These are phyloP conservation scores for Grosmannia penicillata DNA, from an alignment of 2,329 filamentous ascomycete species.

Conservation along the genomic window DNA sequence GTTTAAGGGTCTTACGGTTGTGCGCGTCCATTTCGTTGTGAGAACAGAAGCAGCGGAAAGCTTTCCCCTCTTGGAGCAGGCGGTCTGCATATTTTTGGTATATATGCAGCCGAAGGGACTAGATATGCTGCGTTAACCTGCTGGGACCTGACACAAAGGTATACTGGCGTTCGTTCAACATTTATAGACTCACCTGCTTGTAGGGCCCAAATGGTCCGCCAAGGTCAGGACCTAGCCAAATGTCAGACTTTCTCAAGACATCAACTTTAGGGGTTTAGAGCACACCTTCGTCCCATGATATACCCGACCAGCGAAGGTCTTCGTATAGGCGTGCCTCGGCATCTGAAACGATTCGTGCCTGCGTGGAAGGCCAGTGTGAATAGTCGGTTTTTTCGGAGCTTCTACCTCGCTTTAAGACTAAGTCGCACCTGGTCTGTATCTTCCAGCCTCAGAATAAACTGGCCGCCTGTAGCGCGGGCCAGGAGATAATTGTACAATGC, in stretches of 20 bases:
- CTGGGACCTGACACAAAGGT: too few relatives aligned
- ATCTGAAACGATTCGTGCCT: constrained; percentile 69
- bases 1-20: constrained; percentile 45
- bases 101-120: constrained; percentile 65
- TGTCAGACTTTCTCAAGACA: too few relatives aligned
- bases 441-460: constrained; percentile 84
- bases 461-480: constrained; percentile 74
- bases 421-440: constrained; percentile 92
- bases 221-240: constrained; percentile 51
- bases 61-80: constrained; percentile 55
- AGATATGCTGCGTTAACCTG: not conserved
- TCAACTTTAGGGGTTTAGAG: too few relatives aligned
- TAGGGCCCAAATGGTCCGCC: constrained; percentile 78
- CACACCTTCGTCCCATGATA: constrained; percentile 82
- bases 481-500: constrained; percentile 91
- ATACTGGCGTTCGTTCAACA: too few relatives aligned
- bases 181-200: constrained; percentile 45
- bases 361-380: constrained; percentile 1
- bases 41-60: constrained; percentile 89
- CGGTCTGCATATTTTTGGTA: constrained; percentile 58
- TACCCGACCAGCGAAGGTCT: constrained; percentile 76
- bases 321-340: constrained; percentile 65
- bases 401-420: too few relatives aligned
- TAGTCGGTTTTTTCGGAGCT: too few relatives aligned
- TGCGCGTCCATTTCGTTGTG: constrained; percentile 53